These are phyloP conservation scores for Lecanoromycetidae sp. DNA, from an alignment of 2,329 filamentous ascomycete genomes.

Conservation along the genomic window DNA sequence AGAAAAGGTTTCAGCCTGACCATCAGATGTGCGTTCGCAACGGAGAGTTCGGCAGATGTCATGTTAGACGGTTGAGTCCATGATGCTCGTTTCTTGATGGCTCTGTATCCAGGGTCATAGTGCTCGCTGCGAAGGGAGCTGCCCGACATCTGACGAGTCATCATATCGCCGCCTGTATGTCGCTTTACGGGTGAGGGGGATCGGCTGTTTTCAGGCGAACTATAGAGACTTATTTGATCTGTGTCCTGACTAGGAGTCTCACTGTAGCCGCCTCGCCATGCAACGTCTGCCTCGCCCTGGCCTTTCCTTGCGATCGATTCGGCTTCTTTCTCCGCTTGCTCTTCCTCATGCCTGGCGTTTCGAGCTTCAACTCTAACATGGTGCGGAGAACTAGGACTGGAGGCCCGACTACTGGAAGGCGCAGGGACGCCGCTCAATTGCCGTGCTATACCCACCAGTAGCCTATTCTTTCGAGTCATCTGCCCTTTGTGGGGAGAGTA, in stretches of 20 bases:
- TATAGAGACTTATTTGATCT: constrained; percentile 30
- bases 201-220: constrained; percentile 22
- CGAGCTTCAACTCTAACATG: constrained; percentile 33
- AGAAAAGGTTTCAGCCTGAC: constrained; percentile 79
- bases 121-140: constrained; percentile 19
- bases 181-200: constrained; percentile 19
- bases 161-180: neutral
- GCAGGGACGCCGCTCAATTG: constrained; percentile 78
- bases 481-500: constrained; percentile 77
- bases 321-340: constrained; percentile 62
- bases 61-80: constrained; percentile 49
- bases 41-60: constrained; percentile 59
- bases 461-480: constrained; percentile 72
- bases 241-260: constrained; percentile 40
- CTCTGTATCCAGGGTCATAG: constrained; percentile 23
- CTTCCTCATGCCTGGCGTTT: constrained; percentile 45
- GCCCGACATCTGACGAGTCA: constrained; percentile 16
- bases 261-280: constrained; percentile 61
- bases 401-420: constrained; percentile 41
- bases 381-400: constrained; percentile 31
- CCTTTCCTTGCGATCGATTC: constrained; percentile 63
- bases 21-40: constrained; percentile 80
- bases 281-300: constrained; percentile 57
- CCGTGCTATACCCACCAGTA: constrained; percentile 75
- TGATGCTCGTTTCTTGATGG: constrained; percentile 36